A percentile compares a stretch with the other conserved stretches of the same genome.
phyloP scores from a whole-genome alignment of 495 filamentous ascomycete genomes.

The Trichoderma virens region DNA sequence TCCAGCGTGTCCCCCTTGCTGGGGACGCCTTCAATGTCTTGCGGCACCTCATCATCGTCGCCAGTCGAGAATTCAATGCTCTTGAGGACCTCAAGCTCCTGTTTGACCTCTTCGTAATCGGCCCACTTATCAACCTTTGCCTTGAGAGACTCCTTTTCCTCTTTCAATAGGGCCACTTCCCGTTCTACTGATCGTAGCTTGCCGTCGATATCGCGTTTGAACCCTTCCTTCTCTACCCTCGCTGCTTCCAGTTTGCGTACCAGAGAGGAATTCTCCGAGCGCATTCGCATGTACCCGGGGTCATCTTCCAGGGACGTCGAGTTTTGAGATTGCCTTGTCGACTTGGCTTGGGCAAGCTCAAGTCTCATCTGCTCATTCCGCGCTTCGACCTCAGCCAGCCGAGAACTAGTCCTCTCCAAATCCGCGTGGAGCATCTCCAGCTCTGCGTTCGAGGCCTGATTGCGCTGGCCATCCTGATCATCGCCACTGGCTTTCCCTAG shows the following conservation, averaged over 20 bases:
- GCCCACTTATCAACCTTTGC: conserved; percentile 78
- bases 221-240: conserved; percentile 70
- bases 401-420: conserved; percentile 77
- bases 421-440: conserved; percentile 88
- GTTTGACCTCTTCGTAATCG: conserved; percentile 93
- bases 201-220: conserved; percentile 63
- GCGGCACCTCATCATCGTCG: conserved; percentile 64
- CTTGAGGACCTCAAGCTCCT: conserved; percentile 93
- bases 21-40: conserved; percentile 26
- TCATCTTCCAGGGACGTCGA: conserved; percentile 68
- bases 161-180: conserved; percentile 55
- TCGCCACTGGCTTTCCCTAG: conserved; percentile 62
- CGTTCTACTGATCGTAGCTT: conserved; percentile 68
- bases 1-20: conserved; percentile 71
- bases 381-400: conserved; percentile 85
- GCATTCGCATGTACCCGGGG: conserved; percentile 71
- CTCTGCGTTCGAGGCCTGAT: conserved; percentile 74
- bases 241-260: conserved; percentile 78
- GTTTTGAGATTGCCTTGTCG: conserved; percentile 56
- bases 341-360: conserved; percentile 81
- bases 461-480: conserved; percentile 41
- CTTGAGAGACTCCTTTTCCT: conserved; percentile 64
- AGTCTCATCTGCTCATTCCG: conserved; percentile 89
- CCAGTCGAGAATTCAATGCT: conserved; percentile 93
- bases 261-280: conserved; percentile 86